phyloP scores from a whole-genome alignment of 2,329 filamentous ascomycete species.

The Cadophora gregata region DNA sequence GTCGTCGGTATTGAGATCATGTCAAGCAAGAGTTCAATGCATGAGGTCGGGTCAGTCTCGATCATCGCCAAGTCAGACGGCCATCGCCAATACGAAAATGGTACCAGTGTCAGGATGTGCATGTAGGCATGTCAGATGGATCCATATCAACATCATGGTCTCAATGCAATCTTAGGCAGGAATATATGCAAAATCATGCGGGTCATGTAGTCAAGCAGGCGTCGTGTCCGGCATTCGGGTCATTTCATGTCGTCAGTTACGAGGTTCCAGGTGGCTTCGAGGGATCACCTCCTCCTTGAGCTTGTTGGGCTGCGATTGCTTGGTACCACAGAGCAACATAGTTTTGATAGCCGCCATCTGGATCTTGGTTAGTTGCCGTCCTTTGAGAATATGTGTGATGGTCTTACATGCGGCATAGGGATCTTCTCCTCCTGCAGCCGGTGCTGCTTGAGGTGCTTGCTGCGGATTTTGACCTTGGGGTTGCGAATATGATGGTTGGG shows the following conservation, averaged over 20 bases:
- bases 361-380: conserved; percentile 4
- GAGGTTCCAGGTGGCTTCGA: conserved; percentile 50
- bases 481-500: conserved; percentile 53
- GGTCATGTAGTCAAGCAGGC: conserved; percentile 42
- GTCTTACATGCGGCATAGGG: conserved; percentile 76
- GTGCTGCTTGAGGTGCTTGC: conserved; percentile 50
- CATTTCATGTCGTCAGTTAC: conserved; percentile 37
- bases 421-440: conserved; percentile 60
- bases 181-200: conserved; percentile 42
- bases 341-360: conserved; percentile 81
- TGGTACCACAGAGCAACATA: conserved; percentile 85
- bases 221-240: conserved; percentile 36
- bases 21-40: conserved; percentile 40
- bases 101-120: conserved; percentile 38
- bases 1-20: conserved; percentile 34
- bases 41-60: conserved; percentile 27
- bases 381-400: not conserved
- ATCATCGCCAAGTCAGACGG: conserved; percentile 14
- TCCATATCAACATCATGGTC: conserved; percentile 43
- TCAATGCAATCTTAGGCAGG: conserved; percentile 42
- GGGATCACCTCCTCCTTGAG: conserved; percentile 41
- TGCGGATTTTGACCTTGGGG: conserved; percentile 50
- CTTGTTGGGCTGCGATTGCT: conserved; percentile 59
- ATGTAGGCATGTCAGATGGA: conserved; percentile 44
- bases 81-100: conserved; percentile 36